Evolutionary conservation across 2,329 filamentous ascomycete species (phyloP), one percentile per base, ranked within the genome.

Genomic region (Nemania diffusa): DNA sequence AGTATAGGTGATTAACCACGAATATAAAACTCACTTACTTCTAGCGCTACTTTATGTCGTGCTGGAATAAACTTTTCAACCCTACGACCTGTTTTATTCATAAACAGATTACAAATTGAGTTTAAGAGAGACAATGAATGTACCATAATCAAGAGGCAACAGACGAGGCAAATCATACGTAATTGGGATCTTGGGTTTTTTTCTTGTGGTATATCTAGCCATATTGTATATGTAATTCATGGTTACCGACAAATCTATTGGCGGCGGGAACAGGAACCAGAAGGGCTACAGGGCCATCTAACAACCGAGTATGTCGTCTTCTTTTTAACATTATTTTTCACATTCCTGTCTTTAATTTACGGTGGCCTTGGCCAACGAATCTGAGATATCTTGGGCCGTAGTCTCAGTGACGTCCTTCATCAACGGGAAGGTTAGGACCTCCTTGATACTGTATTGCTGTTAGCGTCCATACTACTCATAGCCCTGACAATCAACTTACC

Each of bases 401-500:
- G 34, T 22, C 46, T 65, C 46, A 63, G 72, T 59, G 15, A 66
- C 61, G 5, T 71, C 69, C 55, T 97, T 97, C 93, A 99, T 97
- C 83, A 97, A 95, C 11, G 96, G 96, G 89, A 99, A 99, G 8
- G 95, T 90, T 70, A 98, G 83, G 2, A 98, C 95, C 82, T 99
- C 96, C 82, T 96, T 94, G 80, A 99, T 99, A 74, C 70, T 71
- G 42, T 65, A n/a, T 24, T 24, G 15, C 29, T 52, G 69, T 71
- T 32, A 71, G 62, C 40, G 27, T 50, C n/a, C 8, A 22, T 40
- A 42, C 26, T n/a, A 13, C 3, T 20, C 5, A 13, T 0, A 15
- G 11, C 4, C 15, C 5, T 27, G n/a, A 3, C 13, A 3, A 9
- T 34, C 20, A 1, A 44, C 69, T 52, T 52, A 68, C 69, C 89